A percentile compares a stretch with the other conserved stretches of the same genome.
These are phyloP conservation scores for Vanilla planifolia DNA, from an alignment of 106 monocot species.

Conservation along the genomic window DNA sequence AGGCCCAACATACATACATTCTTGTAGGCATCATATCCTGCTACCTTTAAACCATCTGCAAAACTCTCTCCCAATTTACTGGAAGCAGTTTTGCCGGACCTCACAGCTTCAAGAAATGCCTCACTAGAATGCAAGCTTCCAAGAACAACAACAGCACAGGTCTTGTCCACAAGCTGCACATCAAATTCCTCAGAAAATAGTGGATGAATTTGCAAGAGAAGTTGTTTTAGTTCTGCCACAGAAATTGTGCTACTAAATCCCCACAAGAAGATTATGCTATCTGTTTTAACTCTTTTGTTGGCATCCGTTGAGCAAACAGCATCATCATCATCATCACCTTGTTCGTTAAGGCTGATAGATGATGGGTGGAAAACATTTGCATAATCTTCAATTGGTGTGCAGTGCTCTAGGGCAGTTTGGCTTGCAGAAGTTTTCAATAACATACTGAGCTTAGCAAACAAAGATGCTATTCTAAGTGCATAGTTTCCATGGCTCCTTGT, in stretches of 20 bases:
- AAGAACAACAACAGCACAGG: conserved; percentile 56
- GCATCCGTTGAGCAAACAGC: neutral
- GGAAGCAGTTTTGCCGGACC: conserved; percentile 20
- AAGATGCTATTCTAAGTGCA: conserved; percentile 46
- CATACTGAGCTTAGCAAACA: conserved; percentile 49
- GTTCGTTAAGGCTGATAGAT: conserved; percentile 20
- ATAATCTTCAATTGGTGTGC: conserved; percentile 21
- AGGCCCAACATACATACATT: conserved; percentile 54
- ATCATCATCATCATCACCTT: conserved; percentile 13
- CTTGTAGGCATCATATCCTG: conserved; percentile 57
- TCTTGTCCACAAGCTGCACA: conserved; percentile 41
- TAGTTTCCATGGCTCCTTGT: conserved; percentile 52
- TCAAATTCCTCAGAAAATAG: conserved; percentile 63
- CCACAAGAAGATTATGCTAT: conserved; percentile 54
- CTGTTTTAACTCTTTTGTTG: conserved; percentile 20
- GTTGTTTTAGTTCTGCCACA: conserved; percentile 23
- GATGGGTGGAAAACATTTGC: conserved; percentile 40
- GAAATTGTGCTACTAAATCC: conserved; percentile 37
- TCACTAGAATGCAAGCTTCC: conserved; percentile 15
- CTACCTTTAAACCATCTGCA: conserved; percentile 50
- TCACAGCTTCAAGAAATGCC: conserved; percentile 40
- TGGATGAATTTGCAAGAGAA: conserved; percentile 29
- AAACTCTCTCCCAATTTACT: conserved; percentile 25
- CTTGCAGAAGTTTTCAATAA: conserved; percentile 8
- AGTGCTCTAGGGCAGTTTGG: neutral